Evolutionary conservation across 2,329 filamentous ascomycete species (phyloP).

Genomic region (Epichloe glyceriae): DNA sequence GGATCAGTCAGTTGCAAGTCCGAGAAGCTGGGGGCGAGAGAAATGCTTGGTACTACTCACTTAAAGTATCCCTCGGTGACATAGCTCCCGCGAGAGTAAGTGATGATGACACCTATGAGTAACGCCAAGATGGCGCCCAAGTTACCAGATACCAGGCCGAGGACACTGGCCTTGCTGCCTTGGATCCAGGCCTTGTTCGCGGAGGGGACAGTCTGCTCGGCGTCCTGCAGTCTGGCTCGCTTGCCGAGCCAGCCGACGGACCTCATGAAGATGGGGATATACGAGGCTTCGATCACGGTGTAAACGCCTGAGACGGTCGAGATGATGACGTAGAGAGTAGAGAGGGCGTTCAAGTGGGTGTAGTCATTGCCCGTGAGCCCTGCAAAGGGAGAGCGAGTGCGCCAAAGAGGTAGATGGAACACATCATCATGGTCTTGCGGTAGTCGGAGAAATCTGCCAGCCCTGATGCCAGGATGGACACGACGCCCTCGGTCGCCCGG

Average conservation of each 20-base stretch:
- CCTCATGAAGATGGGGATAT: conserved; percentile 12
- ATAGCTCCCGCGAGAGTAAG: conserved; percentile 8
- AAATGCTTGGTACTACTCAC: not conserved
- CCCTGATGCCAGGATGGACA: conserved; percentile 9
- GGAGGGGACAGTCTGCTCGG: not conserved
- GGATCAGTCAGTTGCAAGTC: not conserved
- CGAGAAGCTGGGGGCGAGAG: not conserved
- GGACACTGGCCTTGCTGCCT: conserved; percentile 9
- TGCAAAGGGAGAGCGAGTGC: conserved; percentile 9
- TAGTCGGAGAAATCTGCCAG: conserved; percentile 11
- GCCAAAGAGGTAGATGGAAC: conserved; percentile 11
- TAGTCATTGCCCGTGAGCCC: conserved; percentile 9
- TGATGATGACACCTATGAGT: conserved; percentile 11
- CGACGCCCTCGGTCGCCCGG: conserved; percentile 9
- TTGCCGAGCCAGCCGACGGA: conserved; percentile 7
- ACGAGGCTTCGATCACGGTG: conserved; percentile 10
- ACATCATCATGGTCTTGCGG: conserved; percentile 12
- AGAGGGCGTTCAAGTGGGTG: conserved; percentile 8
- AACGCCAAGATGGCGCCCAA: conserved; percentile 9
- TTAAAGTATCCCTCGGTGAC: conserved; percentile 10
- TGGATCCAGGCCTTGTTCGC: conserved; percentile 7
- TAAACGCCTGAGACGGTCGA: conserved; percentile 9
- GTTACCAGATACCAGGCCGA: conserved; percentile 9
- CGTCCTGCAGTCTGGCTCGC: conserved; percentile 2
- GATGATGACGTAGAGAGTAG: conserved; percentile 7